phyloP scores from a whole-genome alignment of 345 rosid genomes.

The Psidium guajava region DNA sequence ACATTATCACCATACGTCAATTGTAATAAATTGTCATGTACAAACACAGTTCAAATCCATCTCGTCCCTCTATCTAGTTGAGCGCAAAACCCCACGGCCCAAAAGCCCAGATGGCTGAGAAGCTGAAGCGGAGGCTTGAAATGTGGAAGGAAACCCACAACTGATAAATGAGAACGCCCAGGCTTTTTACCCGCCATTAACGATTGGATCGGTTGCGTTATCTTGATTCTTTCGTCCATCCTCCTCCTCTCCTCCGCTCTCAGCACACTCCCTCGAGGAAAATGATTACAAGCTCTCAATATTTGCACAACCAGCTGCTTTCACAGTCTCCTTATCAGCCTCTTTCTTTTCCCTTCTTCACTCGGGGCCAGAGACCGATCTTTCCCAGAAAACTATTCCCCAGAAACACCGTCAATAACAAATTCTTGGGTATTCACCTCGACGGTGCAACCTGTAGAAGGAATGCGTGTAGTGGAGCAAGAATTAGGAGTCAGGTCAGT shows the following conservation, averaged over 20 bases:
- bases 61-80: no score
- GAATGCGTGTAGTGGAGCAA: background rate
- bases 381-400: background rate
- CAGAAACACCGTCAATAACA: background rate
- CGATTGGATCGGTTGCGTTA: background rate
- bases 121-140: background rate
- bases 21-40: no score
- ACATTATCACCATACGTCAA: no score
- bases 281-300: background rate
- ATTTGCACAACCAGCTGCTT: background rate
- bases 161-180: background rate
- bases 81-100: no score
- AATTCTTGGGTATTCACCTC: background rate
- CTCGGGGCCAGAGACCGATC: background rate
- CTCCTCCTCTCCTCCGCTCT: background rate
- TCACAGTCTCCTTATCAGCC: background rate
- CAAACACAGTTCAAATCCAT: no score
- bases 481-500: background rate
- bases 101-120: background rate
- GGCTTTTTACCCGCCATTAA: background rate
- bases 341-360: background rate
- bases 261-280: background rate
- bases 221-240: background rate
- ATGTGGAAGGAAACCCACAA: accelerated
- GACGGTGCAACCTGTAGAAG: background rate